phyloP scores from a whole-genome alignment of 352 stramenopile genomes.

The Phytophthora fragariae region DNA sequence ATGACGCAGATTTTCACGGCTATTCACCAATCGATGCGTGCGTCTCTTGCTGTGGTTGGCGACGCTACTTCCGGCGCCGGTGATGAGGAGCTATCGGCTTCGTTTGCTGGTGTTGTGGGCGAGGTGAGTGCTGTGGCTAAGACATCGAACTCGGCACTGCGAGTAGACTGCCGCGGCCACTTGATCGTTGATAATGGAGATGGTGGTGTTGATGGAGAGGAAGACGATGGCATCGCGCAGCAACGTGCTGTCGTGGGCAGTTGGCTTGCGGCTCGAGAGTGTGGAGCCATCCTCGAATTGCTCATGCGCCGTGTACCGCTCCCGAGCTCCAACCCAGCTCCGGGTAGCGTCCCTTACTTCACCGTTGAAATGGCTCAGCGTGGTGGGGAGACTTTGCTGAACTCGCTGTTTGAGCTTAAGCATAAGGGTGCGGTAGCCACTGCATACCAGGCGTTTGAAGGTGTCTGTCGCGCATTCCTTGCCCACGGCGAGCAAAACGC shows the following conservation, averaged over 20 bases:
- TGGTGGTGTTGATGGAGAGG: conserved; percentile 39
- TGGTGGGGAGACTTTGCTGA: conserved; percentile 76
- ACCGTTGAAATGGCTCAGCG: conserved; percentile 60
- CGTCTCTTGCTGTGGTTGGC: conserved; percentile 74
- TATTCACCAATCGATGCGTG: conserved; percentile 68
- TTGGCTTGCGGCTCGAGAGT: conserved; percentile 88
- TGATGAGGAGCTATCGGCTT: conserved; percentile 68
- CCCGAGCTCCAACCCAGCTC: conserved; percentile 29
- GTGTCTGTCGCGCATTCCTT: conserved; percentile 84
- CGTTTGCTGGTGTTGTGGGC: conserved; percentile 68
- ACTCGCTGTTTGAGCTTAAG: conserved; percentile 89
- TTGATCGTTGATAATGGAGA: conserved; percentile 67
- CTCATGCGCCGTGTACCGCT: conserved; percentile 75
- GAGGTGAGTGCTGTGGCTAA: conserved; percentile 70
- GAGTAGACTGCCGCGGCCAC: conserved; percentile 84
- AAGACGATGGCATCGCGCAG: conserved; percentile 60
- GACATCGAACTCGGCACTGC: conserved; percentile 59
- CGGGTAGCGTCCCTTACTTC: conserved; percentile 44
- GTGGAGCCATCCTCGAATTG: conserved; percentile 77
- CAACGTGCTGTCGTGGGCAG: conserved; percentile 86
- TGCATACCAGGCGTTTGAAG: conserved; percentile 86
- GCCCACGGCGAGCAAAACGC: conserved; percentile 64
- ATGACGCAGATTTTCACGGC: conserved; percentile 60
- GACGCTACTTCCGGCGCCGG: conserved; percentile 75
- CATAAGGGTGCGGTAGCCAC: conserved; percentile 90